Evolutionary conservation across 2,329 filamentous ascomycete genomes (phyloP), one percentile per base, ranked within the genome.

Genomic region (Phialocephala subalpina): DNA sequence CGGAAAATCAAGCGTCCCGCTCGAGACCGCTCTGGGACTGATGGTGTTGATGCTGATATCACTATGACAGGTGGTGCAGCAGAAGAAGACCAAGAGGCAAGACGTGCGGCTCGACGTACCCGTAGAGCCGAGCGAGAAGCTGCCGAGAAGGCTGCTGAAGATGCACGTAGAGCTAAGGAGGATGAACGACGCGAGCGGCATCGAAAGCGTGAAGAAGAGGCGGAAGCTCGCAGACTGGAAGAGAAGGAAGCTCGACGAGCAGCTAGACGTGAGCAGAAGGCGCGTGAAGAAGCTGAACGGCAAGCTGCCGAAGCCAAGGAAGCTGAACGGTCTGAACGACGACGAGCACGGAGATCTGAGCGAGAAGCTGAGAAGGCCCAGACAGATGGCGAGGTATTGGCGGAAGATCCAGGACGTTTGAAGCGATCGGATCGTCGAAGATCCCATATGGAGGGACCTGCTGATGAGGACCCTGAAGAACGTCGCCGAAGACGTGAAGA

Each of bases 81-180:
- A 2, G 87, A 89, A 18, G 81, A 83, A 35, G 87, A 90, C 14
- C 81, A 83, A 29, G 90, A 67, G 18, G 61, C 61, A 12, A 85
- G 87, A 57, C 84, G 84, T 53, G 87, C 86, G 35, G 87, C 88
- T 64, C 87, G 90, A n/a, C 85, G 84, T 63, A 84, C 87, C 1
- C 84, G 82, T 60, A 84, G 84, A 18, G 83, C 84, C 1, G 86
- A 88, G 64, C 80, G 78, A 29, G 80, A 80, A 62, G 83, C 83
- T 38, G 79, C 77, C n/a, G 83, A 87, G 27, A 82, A 78, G 55
- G 82, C 80, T 7, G 82, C 81, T 3, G 78, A 75, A 62, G 88
- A 90, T 58, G 81, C 84, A 6, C 85, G 86, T 55, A 82, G 81
- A 35, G 82, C 81, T 7, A 87, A 87, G 70, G 86, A 89, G 18